A percentile compares a stretch with the other conserved stretches of the same genome.
Evolutionary conservation across 179 eudicot species (phyloP).

Genomic region (Camellia oleifera): DNA sequence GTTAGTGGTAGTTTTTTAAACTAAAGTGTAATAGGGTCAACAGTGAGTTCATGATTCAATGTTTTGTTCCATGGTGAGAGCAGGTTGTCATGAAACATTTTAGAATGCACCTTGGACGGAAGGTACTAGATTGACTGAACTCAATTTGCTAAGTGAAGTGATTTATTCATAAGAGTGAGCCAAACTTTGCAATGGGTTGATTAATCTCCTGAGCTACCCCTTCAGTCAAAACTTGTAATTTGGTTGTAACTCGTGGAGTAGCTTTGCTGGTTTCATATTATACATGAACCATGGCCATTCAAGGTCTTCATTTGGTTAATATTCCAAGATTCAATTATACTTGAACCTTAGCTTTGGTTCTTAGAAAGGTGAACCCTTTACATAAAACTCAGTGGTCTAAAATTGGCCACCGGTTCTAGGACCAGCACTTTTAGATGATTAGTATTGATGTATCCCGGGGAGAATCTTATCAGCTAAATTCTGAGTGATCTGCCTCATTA

Average conservation of each 20-base stretch:
- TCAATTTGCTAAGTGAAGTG: neutral
- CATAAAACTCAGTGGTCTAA: neutral
- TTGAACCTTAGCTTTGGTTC: neutral
- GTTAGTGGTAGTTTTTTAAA: neutral
- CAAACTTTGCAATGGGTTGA: slow-evolving; percentile 6
- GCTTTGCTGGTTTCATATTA: neutral
- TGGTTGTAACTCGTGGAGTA: neutral
- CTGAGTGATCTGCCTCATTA: neutral
- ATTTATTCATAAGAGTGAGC: neutral
- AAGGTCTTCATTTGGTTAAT: neutral
- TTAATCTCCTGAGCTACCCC: neutral
- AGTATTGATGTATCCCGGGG: too few relatives aligned
- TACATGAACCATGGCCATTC: neutral
- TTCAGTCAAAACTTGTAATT: neutral
- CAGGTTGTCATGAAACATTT: neutral
- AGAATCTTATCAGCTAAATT: too few relatives aligned
- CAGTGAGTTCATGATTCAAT: neutral
- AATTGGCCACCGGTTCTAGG: neutral
- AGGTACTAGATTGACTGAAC: neutral
- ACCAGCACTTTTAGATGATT: neutral
- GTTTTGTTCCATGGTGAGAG: neutral
- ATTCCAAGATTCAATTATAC: neutral
- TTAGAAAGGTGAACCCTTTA: neutral
- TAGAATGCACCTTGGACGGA: neutral
- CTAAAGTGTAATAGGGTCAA: neutral